Evolutionary conservation across 768 basidiomycete genomes (phyloP).

Genomic region (Rhizopogon vulgaris): DNA sequence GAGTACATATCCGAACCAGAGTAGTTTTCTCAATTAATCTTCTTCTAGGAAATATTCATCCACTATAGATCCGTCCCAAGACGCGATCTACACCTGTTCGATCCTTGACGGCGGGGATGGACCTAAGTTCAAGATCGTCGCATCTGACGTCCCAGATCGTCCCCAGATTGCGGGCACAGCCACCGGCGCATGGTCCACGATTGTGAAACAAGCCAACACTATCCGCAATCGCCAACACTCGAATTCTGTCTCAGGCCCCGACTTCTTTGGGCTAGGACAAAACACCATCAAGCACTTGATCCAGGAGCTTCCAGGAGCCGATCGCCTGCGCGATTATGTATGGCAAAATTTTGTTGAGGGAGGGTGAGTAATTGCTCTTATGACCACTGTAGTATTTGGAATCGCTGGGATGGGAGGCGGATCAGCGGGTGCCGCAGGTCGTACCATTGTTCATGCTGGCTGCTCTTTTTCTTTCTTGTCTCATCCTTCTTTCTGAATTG

Average conservation of each 20-base stretch:
- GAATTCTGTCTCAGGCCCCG: slow-evolving; percentile 83
- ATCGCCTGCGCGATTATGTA: slow-evolving; percentile 71
- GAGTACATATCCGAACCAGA: slow-evolving; percentile 12
- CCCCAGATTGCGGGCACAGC: slow-evolving; percentile 82
- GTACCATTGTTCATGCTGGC: slow-evolving; percentile 5
- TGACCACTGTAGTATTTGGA: not conserved
- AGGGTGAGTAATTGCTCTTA: slow-evolving; percentile 48
- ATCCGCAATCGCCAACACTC: slow-evolving; percentile 79
- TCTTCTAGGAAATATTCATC: slow-evolving; percentile 66
- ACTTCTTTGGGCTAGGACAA: slow-evolving; percentile 83
- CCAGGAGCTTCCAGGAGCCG: slow-evolving; percentile 75
- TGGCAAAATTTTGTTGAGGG: slow-evolving; percentile 86
- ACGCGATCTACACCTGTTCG: slow-evolving; percentile 76
- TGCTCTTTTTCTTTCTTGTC: slow-evolving; percentile 15
- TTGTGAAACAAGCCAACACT: slow-evolving; percentile 77
- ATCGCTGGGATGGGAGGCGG: not conserved
- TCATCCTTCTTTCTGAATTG: slow-evolving; percentile 26
- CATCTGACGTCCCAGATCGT: slow-evolving; percentile 62
- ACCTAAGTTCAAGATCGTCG: slow-evolving; percentile 80
- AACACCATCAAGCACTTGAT: slow-evolving; percentile 88
- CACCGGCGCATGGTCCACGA: slow-evolving; percentile 81
- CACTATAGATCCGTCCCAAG: slow-evolving; percentile 56
- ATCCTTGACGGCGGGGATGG: slow-evolving; percentile 83
- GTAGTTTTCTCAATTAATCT: slow-evolving; percentile 1
- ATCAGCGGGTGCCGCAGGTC: not conserved